Base-by-base conservation (phyloP, 352 stramenopile species). In the Blastocystis sp. region DNA sequence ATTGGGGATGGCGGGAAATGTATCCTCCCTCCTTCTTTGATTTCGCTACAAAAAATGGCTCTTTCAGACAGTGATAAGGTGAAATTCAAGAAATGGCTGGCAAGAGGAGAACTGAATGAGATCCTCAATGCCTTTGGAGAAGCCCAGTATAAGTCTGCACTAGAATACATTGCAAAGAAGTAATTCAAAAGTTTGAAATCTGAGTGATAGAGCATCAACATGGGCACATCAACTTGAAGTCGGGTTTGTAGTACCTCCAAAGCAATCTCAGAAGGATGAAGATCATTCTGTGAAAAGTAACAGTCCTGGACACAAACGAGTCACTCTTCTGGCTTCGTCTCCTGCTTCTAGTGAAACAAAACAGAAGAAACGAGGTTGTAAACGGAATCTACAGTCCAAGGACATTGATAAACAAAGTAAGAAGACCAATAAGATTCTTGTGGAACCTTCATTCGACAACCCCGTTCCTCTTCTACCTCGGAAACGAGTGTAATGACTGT, bases 381-480 rank as follows among this genome's bases (percentile, higher is more conserved):
- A 46, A 46, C 39, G 39, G 9, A 78, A 7, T 43, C 27, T 39
- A 35, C 32, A 21, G 24, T 35, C 24, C 16, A 69, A 19, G 16
- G 12, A 35, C 16, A 69, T 0, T 29, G 39, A 69, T 32, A 32
- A n/a, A 69, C 59, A 19, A 35, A 27, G n/a, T 27, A 32, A 57
- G 37, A 78, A 78, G 21, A 52, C 6, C 11, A 21, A 29, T 19
- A 24, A 52, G 39, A 35, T 43, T 6, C 0, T 24, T 56, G 19
- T 57, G 4, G 66, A 3, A 78, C 21, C 66, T 35, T 35, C 56
- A 21, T 58, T 57, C 66, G 43, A n/a, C 32, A 78, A 57, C 24
- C 66, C 66, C 0, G 21, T 78, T 57, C 43, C 66, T 24, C 32
- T 78, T 51, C 66, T 58, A n/a, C 66, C 66, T 42, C 66, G 66